Conservation (phyloP, 2,329 filamentous ascomycete genomes). For the Sarocladium strictum region DNA sequence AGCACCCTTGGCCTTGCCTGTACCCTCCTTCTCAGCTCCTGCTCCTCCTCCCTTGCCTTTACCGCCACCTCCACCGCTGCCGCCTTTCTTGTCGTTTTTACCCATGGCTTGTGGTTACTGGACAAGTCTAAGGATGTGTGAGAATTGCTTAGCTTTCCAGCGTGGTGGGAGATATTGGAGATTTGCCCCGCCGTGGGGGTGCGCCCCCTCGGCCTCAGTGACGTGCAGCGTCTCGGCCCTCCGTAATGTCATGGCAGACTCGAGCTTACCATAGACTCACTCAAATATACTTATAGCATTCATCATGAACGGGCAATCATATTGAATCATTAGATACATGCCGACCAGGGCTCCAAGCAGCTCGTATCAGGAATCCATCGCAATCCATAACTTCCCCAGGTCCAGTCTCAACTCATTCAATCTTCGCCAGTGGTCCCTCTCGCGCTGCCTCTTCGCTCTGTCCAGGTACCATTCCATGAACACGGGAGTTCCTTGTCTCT, state of each 20-base stretch:
- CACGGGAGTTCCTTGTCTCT: conserved; percentile 30
- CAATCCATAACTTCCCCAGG: not conserved
- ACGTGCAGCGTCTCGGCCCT: no score
- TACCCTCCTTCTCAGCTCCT: conserved; percentile 22
- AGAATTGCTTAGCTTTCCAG: no score
- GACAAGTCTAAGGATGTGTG: no score
- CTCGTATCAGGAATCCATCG: not conserved
- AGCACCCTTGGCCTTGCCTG: conserved; percentile 46
- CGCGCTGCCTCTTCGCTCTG: conserved; percentile 22
- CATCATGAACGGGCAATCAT: no score
- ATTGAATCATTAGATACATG: no score
- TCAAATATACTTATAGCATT: no score
- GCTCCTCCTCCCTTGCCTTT: conserved; percentile 25
- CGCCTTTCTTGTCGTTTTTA: conserved; percentile 35
- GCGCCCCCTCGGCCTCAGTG: not conserved
- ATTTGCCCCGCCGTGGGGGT: not conserved
- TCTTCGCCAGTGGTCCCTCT: conserved; percentile 22
- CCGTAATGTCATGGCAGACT: not conserved
- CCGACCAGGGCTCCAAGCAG: not conserved
- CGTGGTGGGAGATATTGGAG: not conserved
- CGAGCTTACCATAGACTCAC: no score
- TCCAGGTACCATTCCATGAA: conserved; percentile 36
- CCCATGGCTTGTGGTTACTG: no score
- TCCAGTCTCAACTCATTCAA: conserved; percentile 18
- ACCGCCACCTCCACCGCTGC: conserved; percentile 35